A percentile compares a stretch with the other conserved stretches of the same genome.
Evolutionary conservation across 1,284 basidiomycete species (phyloP).

Genomic region (Trichosporon faecale): DNA sequence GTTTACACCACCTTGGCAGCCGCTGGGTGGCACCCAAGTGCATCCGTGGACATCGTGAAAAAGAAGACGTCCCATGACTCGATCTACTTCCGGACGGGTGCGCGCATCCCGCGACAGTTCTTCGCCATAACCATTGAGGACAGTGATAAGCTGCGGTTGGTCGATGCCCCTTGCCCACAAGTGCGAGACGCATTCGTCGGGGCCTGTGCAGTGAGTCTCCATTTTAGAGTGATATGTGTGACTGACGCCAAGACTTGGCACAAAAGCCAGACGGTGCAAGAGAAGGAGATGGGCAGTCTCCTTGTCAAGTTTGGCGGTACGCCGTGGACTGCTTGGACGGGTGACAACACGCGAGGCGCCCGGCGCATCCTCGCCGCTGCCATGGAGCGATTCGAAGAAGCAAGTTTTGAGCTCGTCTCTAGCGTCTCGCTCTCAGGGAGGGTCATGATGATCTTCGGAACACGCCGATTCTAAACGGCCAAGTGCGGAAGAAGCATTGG

Average conservation of each 20-base stretch:
- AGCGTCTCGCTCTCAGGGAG: not conserved
- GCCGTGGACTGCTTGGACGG: not conserved
- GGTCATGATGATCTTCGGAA: conserved; percentile 4
- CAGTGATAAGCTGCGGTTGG: not conserved
- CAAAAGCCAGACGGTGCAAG: not conserved
- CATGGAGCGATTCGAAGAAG: not conserved
- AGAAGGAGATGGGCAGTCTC: conserved; percentile 2
- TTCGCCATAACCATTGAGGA: not conserved
- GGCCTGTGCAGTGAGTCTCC: not conserved
- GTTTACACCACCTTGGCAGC: not conserved
- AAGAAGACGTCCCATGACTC: conserved; percentile 7
- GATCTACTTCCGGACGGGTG: not conserved
- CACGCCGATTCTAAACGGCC: not conserved
- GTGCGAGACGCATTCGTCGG: not conserved
- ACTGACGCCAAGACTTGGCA: not conserved
- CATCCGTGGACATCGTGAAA: not conserved
- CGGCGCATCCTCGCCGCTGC: not conserved
- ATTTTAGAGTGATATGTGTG: not conserved
- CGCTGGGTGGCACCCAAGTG: not conserved
- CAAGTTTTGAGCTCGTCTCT: not conserved
- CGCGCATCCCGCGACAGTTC: not conserved
- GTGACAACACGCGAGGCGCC: not conserved
- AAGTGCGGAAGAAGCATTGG: not conserved
- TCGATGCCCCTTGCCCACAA: not conserved
- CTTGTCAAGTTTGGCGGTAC: not conserved